Percentiles rank a stretch among this genome's conserved stretches.
Evolutionary conservation across 2,329 filamentous ascomycete species (phyloP).

Genomic region (Cytospora piceicola): DNA sequence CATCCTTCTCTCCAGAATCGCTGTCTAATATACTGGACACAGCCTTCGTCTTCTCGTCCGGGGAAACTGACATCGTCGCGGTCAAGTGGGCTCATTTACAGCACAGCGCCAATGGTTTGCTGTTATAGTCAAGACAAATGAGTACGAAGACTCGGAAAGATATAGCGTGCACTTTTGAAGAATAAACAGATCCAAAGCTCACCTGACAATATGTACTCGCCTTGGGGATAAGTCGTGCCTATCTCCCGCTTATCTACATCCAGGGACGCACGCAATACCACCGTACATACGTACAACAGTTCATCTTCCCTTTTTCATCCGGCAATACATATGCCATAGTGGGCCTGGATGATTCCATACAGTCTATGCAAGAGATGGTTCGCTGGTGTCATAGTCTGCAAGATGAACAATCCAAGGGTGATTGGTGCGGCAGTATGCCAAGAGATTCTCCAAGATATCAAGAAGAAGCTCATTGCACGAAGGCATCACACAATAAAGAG

Average conservation of each 20-base stretch:
- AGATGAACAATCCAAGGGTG: background rate
- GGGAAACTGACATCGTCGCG: background rate
- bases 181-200: background rate
- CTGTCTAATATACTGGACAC: background rate
- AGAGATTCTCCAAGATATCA: background rate
- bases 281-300: background rate
- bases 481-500: background rate
- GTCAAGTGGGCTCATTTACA: background rate
- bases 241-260: background rate
- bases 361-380: slow-evolving; percentile 15
- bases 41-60: slow-evolving; percentile 3
- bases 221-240: background rate
- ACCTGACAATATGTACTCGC: background rate
- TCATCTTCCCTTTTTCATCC: background rate
- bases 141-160: background rate
- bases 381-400: background rate
- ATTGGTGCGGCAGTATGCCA: background rate
- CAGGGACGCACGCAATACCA: background rate
- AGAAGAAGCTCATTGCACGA: background rate
- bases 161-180: background rate
- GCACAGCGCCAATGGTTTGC: background rate
- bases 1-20: slow-evolving; percentile 3
- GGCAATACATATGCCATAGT: slow-evolving; percentile 12
- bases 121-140: background rate
- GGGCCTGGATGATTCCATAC: slow-evolving; percentile 8